These are phyloP conservation scores for Pseudocercospora eumusae DNA, from an alignment of 2,329 filamentous ascomycete species.

Conservation along the genomic window DNA sequence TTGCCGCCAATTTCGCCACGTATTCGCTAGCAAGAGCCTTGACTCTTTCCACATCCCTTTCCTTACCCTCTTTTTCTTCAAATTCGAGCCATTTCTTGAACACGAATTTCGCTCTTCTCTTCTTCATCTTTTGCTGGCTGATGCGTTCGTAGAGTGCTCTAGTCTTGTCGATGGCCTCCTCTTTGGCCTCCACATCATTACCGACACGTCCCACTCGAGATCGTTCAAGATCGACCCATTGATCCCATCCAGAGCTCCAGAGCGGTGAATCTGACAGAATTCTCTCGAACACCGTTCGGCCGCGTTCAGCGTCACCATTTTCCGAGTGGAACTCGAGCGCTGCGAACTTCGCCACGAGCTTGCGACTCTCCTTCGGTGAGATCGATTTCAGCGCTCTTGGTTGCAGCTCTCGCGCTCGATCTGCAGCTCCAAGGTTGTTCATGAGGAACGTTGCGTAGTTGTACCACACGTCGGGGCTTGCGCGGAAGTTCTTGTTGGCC, in stretches of 20 bases:
- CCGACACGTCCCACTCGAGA: slow-evolving; percentile 36
- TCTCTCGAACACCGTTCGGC: slow-evolving; percentile 90
- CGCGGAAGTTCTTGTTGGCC: slow-evolving; percentile 80
- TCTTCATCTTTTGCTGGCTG: slow-evolving; percentile 66
- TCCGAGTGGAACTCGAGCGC: slow-evolving; percentile 85
- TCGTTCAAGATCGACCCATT: slow-evolving; percentile 80
- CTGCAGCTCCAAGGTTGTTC: slow-evolving; percentile 67
- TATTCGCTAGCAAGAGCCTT: slow-evolving; percentile 71
- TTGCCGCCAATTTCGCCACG: slow-evolving; percentile 54
- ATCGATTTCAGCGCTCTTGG: slow-evolving; percentile 83
- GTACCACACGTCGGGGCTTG: slow-evolving; percentile 78
- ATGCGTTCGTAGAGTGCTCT: slow-evolving; percentile 74
- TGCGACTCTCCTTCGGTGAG: slow-evolving; percentile 66
- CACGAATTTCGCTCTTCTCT: slow-evolving; percentile 78
- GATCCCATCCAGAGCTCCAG: slow-evolving; percentile 89
- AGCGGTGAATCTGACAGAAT: slow-evolving; percentile 83
- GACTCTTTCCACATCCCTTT: slow-evolving; percentile 69
- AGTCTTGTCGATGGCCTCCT: slow-evolving; percentile 62
- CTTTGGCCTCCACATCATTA: slow-evolving; percentile 44
- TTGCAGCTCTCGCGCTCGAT: slow-evolving; percentile 75
- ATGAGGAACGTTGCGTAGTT: slow-evolving; percentile 96
- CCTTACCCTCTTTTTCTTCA: slow-evolving; percentile 70
- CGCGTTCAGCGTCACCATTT: slow-evolving; percentile 83
- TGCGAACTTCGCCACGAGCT: slow-evolving; percentile 82
- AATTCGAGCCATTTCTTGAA: slow-evolving; percentile 91